Evolutionary conservation across 805 yeast genomes (phyloP).

Genomic region (Kuraishia molischiana): DNA sequence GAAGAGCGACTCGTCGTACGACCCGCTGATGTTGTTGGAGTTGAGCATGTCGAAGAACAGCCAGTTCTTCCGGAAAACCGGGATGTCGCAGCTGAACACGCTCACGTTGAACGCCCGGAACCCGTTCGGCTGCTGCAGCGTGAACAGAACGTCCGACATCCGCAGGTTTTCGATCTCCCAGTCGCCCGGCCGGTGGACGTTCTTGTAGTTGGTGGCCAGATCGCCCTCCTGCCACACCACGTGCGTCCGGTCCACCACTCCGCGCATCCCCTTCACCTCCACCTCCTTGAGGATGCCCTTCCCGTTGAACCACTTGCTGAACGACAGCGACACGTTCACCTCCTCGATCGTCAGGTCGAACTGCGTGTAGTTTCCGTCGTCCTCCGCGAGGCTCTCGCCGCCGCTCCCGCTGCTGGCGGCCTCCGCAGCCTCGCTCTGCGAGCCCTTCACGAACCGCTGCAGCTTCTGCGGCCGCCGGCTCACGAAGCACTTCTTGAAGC

Average conservation of each 20-base stretch:
- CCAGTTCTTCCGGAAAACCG: conserved; percentile 86
- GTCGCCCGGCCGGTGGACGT: conserved; percentile 74
- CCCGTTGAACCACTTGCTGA: conserved; percentile 85
- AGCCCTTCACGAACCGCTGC: conserved; percentile 53
- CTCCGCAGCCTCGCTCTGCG: conserved; percentile 62
- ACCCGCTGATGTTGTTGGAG: conserved; percentile 79
- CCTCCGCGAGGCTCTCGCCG: conserved; percentile 22
- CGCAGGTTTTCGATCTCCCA: conserved; percentile 80
- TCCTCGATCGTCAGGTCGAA: conserved; percentile 86
- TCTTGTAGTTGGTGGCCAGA: conserved; percentile 69
- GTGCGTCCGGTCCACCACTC: conserved; percentile 86
- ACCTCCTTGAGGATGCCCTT: conserved; percentile 76
- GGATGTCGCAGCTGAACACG: conserved; percentile 76
- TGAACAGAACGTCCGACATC: conserved; percentile 78
- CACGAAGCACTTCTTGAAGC: conserved; percentile 77
- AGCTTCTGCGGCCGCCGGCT: conserved; percentile 63
- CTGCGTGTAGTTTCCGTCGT: conserved; percentile 94
- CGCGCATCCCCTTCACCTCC: conserved; percentile 78
- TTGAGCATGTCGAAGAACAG: conserved; percentile 77
- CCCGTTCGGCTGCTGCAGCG: conserved; percentile 69
- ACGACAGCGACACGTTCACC: conserved; percentile 69
- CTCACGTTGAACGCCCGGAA: conserved; percentile 83
- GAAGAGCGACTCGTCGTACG: conserved; percentile 88
- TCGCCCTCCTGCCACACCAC: conserved; percentile 76
- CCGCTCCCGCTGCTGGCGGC: conserved; percentile 24